A percentile compares a stretch with the other conserved stretches of the same genome.
These are phyloP conservation scores for Xylariaceae sp. DNA, from an alignment of 2,329 filamentous ascomycete genomes.

Conservation along the genomic window DNA sequence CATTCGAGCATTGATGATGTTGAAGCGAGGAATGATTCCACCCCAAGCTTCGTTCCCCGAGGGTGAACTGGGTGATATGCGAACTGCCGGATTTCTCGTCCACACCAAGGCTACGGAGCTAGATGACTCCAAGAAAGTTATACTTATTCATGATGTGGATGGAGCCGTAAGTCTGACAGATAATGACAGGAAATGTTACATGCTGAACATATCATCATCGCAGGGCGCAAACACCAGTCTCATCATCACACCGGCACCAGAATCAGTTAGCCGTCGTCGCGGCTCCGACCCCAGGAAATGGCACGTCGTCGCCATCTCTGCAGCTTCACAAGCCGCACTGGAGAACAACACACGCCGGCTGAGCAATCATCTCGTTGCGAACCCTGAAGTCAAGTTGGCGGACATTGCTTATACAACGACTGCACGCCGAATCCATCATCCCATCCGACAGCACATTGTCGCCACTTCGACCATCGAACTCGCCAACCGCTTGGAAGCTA, in stretches of 20 bases:
- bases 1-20: slow-evolving; percentile 46
- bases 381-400: slow-evolving; percentile 37
- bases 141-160: slow-evolving; percentile 50
- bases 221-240: slow-evolving; percentile 54
- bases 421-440: slow-evolving; percentile 41
- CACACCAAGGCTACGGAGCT: slow-evolving; percentile 3
- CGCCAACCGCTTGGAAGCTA: slow-evolving; percentile 3
- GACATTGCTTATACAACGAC: slow-evolving; percentile 55
- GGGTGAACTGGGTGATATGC: not conserved
- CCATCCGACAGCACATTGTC: slow-evolving; percentile 3
- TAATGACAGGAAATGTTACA: not conserved
- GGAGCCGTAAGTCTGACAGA: slow-evolving; percentile 39
- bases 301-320: slow-evolving; percentile 47
- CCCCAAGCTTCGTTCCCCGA: slow-evolving; percentile 45
- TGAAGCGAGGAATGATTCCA: slow-evolving; percentile 42
- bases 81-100: slow-evolving; percentile 11
- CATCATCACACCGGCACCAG: slow-evolving; percentile 46
- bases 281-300: slow-evolving; percentile 38
- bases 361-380: slow-evolving; percentile 40
- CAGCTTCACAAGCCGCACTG: slow-evolving; percentile 34
- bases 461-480: slow-evolving; percentile 8
- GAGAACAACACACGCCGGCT: slow-evolving; percentile 42
- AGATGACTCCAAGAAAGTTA: slow-evolving; percentile 1
- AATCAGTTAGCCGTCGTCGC: slow-evolving; percentile 14
- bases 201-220: not conserved